phyloP scores from a whole-genome alignment of 768 basidiomycete species.

The Phaeotremella fagi region DNA sequence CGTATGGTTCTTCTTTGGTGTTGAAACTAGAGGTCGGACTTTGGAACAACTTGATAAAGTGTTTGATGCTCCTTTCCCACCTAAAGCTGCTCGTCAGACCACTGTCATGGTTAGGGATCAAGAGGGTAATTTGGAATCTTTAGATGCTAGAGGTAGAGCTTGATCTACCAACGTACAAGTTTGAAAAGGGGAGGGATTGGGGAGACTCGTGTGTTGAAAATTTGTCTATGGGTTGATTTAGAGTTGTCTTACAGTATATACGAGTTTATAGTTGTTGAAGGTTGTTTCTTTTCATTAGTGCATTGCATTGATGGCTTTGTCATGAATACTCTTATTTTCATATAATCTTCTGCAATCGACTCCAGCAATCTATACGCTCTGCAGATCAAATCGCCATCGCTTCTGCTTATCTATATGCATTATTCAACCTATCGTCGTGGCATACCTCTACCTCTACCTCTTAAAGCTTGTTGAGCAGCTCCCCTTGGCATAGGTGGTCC shows the following conservation, averaged over 20 bases:
- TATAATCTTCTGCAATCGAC: too few relatives aligned
- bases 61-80: slow-evolving; percentile 43
- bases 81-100: slow-evolving; percentile 9
- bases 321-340: too few relatives aligned
- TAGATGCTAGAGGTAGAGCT: slow-evolving; percentile 1
- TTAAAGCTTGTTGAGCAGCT: slow-evolving; percentile 74
- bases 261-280: too few relatives aligned
- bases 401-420: not conserved
- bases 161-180: too few relatives aligned
- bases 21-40: slow-evolving; percentile 44
- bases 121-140: slow-evolving; percentile 38
- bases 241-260: too few relatives aligned
- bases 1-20: slow-evolving; percentile 39
- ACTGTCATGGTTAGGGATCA: slow-evolving; percentile 6
- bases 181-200: too few relatives aligned
- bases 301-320: too few relatives aligned
- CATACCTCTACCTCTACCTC: slow-evolving; percentile 76
- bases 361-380: too few relatives aligned
- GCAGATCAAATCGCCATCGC: not conserved
- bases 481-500: slow-evolving; percentile 92
- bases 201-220: too few relatives aligned
- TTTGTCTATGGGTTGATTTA: too few relatives aligned
- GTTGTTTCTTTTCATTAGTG: too few relatives aligned
- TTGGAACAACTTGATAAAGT: slow-evolving; percentile 48
- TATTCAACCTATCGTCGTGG: slow-evolving; percentile 28